Percentiles rank a stretch among this genome's conserved stretches.
Conservation (phyloP, 2,329 filamentous ascomycete genomes). For the Fusarium keratoplasticum region DNA sequence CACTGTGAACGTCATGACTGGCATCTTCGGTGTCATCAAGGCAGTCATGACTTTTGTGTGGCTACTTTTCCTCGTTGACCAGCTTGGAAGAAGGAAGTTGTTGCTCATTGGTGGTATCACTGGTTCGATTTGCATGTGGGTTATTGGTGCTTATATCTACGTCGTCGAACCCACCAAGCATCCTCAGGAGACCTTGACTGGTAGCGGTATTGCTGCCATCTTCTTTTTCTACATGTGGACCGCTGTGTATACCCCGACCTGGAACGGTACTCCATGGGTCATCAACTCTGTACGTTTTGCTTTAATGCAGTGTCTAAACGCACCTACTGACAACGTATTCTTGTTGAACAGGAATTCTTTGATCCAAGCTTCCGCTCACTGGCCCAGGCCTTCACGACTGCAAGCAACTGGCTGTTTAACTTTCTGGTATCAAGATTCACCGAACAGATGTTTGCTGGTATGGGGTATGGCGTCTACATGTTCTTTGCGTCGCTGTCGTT, state of each 20-base stretch:
- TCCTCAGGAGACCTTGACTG: slow-evolving; percentile 49
- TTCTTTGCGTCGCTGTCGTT: slow-evolving; percentile 65
- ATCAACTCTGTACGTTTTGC: slow-evolving; percentile 55
- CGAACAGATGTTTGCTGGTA: slow-evolving; percentile 60
- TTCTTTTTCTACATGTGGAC: slow-evolving; percentile 76
- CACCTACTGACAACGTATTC: not conserved
- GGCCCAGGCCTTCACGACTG: slow-evolving; percentile 69
- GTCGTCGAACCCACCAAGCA: slow-evolving; percentile 51
- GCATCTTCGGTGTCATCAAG: slow-evolving; percentile 76
- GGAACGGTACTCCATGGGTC: slow-evolving; percentile 73
- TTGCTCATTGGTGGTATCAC: slow-evolving; percentile 70
- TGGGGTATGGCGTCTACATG: slow-evolving; percentile 65
- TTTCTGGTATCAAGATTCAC: slow-evolving; percentile 67
- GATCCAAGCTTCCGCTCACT: slow-evolving; percentile 55
- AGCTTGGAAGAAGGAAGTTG: slow-evolving; percentile 57
- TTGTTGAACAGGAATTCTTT: slow-evolving; percentile 64
- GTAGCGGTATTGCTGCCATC: slow-evolving; percentile 66
- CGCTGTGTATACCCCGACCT: slow-evolving; percentile 65
- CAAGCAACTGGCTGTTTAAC: slow-evolving; percentile 68
- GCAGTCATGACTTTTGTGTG: slow-evolving; percentile 72
- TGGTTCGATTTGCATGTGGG: slow-evolving; percentile 70
- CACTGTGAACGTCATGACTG: slow-evolving; percentile 65
- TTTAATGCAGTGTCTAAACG: not conserved
- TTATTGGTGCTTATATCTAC: slow-evolving; percentile 68
- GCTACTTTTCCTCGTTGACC: slow-evolving; percentile 73